Percentiles rank a stretch among this genome's conserved stretches.
Evolutionary conservation across 2,329 filamentous ascomycete species (phyloP).

Genomic region (Colletotrichum sp.): DNA sequence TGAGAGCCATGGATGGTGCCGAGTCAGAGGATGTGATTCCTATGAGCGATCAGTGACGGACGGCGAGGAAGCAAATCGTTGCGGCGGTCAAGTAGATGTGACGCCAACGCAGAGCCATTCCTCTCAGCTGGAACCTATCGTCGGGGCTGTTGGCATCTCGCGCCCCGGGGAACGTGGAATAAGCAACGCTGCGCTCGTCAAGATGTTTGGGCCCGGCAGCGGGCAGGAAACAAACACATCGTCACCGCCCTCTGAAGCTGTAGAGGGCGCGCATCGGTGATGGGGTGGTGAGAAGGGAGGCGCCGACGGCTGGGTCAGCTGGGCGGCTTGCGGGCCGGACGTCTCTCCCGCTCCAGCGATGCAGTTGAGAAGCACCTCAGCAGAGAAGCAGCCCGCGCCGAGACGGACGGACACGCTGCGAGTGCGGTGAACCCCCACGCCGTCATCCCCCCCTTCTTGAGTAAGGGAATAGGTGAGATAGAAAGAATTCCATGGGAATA

Average conservation of each 20-base stretch:
- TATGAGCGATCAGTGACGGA: neutral
- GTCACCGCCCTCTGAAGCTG: neutral
- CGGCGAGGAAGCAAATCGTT: neutral
- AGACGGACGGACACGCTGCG: neutral
- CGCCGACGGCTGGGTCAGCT: neutral
- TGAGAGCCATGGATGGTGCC: neutral
- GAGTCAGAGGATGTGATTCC: neutral
- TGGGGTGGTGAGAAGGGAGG: neutral
- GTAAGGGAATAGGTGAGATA: neutral
- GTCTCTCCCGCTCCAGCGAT: neutral
- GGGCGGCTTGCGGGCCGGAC: neutral
- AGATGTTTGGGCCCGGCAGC: neutral
- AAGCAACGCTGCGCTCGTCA: neutral
- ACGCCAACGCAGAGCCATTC: neutral
- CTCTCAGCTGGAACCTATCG: neutral
- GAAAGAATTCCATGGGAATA: neutral
- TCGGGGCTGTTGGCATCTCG: neutral
- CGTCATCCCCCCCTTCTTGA: neutral
- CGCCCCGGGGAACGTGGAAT: neutral
- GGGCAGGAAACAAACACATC: neutral
- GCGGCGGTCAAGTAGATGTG: neutral
- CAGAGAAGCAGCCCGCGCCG: neutral
- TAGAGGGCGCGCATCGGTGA: neutral
- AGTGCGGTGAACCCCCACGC: neutral
- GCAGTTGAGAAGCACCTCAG: neutral